Conservation (phyloP, 306 rosid species). For the Medicago truncatula region MtrunA17r5.0-ANR NC_053044.1:40315501-40316000, state of each 20-base stretch:
- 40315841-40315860: not conserved
- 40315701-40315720: not conserved
- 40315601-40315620: too few species aligned
- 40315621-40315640: too few species aligned
- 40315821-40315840: not conserved
- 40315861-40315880: not conserved
- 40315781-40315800: not conserved
- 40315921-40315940: not conserved
- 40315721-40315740: not conserved
- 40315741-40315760: not conserved
- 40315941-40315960: not conserved
- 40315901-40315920: not conserved
- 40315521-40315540: too few species aligned
- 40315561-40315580: too few species aligned
- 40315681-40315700: not conserved
- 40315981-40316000: not conserved
- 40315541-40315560: too few species aligned
- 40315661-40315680: too few species aligned
- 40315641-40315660: too few species aligned
- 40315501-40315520: too few species aligned
- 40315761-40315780: not conserved
- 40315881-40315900: not conserved
- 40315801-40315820: not conserved
- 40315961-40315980: not conserved
- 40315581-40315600: too few species aligned